Evolutionary conservation across 225 moss, liverwort and hornwort genomes (phyloP).

Genomic region (Marchantia polymorpha): DNA sequence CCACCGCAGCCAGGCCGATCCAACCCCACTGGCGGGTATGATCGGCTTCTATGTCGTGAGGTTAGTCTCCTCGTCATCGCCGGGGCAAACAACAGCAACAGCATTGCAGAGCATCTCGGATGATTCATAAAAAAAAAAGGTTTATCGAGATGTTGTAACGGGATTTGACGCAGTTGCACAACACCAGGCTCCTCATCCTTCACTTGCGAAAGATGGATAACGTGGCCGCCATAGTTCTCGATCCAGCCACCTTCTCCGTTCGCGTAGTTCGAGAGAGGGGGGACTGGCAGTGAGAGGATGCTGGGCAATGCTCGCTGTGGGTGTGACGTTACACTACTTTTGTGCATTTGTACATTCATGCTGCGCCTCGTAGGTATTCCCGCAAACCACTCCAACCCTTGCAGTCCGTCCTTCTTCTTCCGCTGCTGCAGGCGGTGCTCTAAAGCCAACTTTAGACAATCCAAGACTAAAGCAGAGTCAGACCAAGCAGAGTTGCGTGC

Average conservation of each 20-base stretch:
- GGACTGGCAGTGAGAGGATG: background rate
- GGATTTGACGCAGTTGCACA: background rate
- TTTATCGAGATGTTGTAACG: background rate
- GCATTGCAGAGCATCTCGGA: constrained; percentile 1
- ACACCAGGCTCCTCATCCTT: background rate
- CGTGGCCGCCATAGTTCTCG: background rate
- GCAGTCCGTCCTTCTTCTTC: constrained; percentile 1
- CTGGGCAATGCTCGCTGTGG: constrained; percentile 10
- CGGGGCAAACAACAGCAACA: constrained; percentile 2
- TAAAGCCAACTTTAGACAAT: background rate
- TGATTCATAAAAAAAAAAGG: constrained; percentile 2
- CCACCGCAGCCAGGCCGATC: background rate
- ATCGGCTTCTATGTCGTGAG: background rate
- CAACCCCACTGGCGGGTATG: background rate
- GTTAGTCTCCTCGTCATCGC: background rate
- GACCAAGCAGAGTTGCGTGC: constrained; percentile 8
- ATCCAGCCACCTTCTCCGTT: background rate
- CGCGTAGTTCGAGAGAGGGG: background rate
- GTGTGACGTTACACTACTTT: background rate
- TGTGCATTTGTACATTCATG: constrained; percentile 13
- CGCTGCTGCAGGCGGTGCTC: background rate
- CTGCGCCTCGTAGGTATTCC: background rate
- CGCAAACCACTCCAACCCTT: constrained; percentile 14
- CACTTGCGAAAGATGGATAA: background rate
- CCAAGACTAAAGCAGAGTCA: background rate